These are phyloP conservation scores for Baeospora myosura DNA, from an alignment of 1,284 basidiomycete species.

Conservation along the genomic window DNA sequence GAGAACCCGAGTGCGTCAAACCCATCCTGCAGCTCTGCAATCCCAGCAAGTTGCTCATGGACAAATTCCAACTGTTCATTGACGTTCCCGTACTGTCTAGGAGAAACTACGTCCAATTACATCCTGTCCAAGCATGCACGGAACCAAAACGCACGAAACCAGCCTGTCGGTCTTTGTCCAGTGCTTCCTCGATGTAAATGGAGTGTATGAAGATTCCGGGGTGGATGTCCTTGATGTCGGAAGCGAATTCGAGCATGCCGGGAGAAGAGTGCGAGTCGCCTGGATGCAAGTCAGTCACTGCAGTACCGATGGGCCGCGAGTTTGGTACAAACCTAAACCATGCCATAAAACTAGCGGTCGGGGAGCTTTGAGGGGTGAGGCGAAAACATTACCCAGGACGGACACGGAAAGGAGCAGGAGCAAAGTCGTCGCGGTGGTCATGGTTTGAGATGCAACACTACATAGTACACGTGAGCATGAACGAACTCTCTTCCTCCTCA, in stretches of 20 bases:
- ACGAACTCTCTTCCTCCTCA: too few relatives aligned
- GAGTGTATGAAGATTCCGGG: constrained; percentile 85
- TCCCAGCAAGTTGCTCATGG: constrained; percentile 57
- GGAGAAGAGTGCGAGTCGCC: constrained; percentile 58
- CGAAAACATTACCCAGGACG: constrained; percentile 6
- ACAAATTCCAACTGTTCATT: constrained; percentile 65
- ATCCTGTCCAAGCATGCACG: background rate
- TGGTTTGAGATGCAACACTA: background rate
- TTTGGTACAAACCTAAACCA: constrained; percentile 58
- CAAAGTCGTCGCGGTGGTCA: background rate
- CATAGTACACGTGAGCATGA: too few relatives aligned
- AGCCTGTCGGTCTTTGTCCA: constrained; percentile 68
- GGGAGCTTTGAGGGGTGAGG: constrained; percentile 12
- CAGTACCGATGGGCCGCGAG: background rate
- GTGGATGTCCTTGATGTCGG: constrained; percentile 62
- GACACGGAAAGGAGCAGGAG: background rate
- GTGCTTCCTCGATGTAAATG: constrained; percentile 63
- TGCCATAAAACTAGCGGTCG: constrained; percentile 93
- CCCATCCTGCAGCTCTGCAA: constrained; percentile 67
- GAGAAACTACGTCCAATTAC: background rate
- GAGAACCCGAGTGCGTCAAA: constrained; percentile 93
- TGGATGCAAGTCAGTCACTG: constrained; percentile 14
- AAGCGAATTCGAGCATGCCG: constrained; percentile 65
- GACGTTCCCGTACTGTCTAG: constrained; percentile 69
- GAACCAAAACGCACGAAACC: constrained; percentile 59